These are phyloP conservation scores for Microcos paniculata DNA, from an alignment of 345 rosid species.

Conservation along the genomic window DNA sequence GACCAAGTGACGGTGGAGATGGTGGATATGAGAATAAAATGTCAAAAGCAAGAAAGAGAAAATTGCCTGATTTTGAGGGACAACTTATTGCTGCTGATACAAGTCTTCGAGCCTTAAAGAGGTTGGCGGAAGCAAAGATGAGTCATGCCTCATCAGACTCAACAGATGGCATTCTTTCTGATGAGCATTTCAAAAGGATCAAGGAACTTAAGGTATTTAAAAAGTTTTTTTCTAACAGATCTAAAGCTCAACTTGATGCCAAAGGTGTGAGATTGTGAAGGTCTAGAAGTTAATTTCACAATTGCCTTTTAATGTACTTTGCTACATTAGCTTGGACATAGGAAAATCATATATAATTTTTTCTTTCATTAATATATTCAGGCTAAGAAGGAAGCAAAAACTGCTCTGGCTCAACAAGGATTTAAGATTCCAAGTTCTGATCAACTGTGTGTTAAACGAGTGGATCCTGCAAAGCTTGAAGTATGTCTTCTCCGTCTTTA, in stretches of 20 bases:
- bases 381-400: constrained; percentile 71
- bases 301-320: not conserved
- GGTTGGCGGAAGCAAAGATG: constrained; percentile 59
- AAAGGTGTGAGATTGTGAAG: not conserved
- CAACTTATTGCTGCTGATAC: constrained; percentile 68
- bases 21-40: constrained; percentile 25
- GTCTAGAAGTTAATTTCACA: not conserved
- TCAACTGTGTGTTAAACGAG: constrained; percentile 66
- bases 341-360: not conserved
- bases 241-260: not conserved
- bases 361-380: constrained; percentile 21
- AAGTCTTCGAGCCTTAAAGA: constrained; percentile 89
- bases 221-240: not conserved
- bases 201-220: constrained; percentile 73
- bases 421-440: constrained; percentile 68
- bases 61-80: constrained; percentile 64
- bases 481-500: constrained; percentile 44
- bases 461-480: constrained; percentile 87
- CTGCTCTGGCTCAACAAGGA: constrained; percentile 69
- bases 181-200: constrained; percentile 85
- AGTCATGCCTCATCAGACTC: constrained; percentile 32
- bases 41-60: constrained; percentile 59
- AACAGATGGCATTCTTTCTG: constrained; percentile 80
- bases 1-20: constrained; percentile 15
- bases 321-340: not conserved